A percentile compares a stretch with the other conserved stretches of the same genome.
These are phyloP conservation scores for Tuctoria greenei DNA, from an alignment of 176 grass and related monocot species.

Conservation along the genomic window DNA sequence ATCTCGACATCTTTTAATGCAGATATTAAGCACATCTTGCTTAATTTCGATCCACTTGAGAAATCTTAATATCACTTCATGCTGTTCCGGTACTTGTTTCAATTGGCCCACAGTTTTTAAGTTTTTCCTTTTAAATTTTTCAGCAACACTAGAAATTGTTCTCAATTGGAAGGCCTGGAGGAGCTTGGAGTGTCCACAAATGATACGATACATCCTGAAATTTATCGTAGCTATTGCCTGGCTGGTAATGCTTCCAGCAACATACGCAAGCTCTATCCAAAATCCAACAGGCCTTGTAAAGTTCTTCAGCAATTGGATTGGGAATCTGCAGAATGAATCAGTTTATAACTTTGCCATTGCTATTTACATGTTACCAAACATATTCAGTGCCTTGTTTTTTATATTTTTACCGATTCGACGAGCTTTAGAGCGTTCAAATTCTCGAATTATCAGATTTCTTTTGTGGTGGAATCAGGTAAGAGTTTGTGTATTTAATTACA, in stretches of 20 bases:
- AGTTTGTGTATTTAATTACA: constrained; percentile 23
- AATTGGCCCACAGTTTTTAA: constrained; percentile 27
- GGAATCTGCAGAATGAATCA: constrained; percentile 62
- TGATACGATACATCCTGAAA: constrained; percentile 72
- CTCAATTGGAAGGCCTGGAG: constrained; percentile 95
- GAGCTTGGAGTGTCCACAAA: constrained; percentile 67
- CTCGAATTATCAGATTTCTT: constrained; percentile 61
- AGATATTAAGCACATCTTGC: neutral
- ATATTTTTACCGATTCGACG: constrained; percentile 69
- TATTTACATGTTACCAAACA: constrained; percentile 89
- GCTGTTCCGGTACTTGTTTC: constrained; percentile 2
- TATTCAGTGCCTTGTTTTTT: constrained; percentile 83
- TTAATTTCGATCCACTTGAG: constrained; percentile 4
- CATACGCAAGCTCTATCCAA: constrained; percentile 69
- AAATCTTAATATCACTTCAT: constrained; percentile 7
- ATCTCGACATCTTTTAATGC: constrained; percentile 5
- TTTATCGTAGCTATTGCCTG: constrained; percentile 80
- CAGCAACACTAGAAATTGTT: constrained; percentile 80
- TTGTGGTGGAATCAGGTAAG: constrained; percentile 98
- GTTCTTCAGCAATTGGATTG: constrained; percentile 85
- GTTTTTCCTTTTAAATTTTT: constrained; percentile 30
- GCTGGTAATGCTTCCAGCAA: constrained; percentile 81
- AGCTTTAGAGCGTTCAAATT: constrained; percentile 67
- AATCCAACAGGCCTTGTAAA: constrained; percentile 81
- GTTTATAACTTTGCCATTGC: constrained; percentile 86